Evolutionary conservation across 2,329 filamentous ascomycete genomes (phyloP).

Genomic region (Tetracladium maxilliforme): DNA sequence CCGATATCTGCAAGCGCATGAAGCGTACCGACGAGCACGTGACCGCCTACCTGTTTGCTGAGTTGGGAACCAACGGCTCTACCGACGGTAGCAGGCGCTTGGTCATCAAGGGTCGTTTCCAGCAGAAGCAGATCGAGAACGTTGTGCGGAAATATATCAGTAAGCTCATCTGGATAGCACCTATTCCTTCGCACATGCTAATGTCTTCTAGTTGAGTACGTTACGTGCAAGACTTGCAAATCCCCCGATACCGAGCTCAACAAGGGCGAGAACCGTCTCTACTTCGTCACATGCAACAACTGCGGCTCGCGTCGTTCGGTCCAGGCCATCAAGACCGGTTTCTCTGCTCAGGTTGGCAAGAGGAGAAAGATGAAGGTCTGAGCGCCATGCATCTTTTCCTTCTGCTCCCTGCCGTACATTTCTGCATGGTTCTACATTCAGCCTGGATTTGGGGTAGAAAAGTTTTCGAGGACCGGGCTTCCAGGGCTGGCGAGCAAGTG

Average conservation of each 20-base stretch:
- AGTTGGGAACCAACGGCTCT: constrained; percentile 92
- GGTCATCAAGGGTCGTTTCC: constrained; percentile 99
- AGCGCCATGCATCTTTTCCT: no score
- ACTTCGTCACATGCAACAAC: constrained; percentile 96
- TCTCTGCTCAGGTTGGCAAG: constrained; percentile 98
- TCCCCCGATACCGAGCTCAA: constrained; percentile 89
- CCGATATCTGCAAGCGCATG: constrained; percentile 98
- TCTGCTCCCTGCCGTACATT: no score
- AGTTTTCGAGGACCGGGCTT: no score
- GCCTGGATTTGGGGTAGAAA: no score
- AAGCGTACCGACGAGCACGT: constrained; percentile 98
- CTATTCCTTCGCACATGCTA: constrained; percentile 8
- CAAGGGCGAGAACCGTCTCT: constrained; percentile 98
- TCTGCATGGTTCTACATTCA: no score
- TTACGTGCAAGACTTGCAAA: constrained; percentile 97
- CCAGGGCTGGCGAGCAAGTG: no score
- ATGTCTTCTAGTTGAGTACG: constrained; percentile 63
- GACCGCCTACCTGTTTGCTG: constrained; percentile 91
- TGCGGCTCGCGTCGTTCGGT: constrained; percentile 75
- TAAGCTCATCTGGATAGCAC: constrained; percentile 26
- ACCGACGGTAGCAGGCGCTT: constrained; percentile 85
- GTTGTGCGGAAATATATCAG: constrained; percentile 90
- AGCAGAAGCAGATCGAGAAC: constrained; percentile 98
- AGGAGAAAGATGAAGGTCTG: no score
- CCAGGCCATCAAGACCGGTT: constrained; percentile 98